phyloP scores from a whole-genome alignment of 164 flowering plant species.

The Santalum album region DNA sequence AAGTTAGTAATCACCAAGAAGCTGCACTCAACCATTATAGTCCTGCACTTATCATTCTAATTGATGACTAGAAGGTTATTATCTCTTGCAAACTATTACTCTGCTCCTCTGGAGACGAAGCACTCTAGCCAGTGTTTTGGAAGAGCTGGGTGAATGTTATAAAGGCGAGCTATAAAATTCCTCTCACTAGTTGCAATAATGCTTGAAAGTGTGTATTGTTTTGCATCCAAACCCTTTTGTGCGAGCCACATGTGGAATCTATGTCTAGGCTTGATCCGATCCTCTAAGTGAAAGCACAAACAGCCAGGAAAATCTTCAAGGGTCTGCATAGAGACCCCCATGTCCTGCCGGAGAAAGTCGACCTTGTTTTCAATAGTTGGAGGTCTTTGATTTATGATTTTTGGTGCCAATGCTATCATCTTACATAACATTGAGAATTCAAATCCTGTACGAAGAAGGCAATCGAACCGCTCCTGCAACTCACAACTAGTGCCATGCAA shows the following conservation, averaged over 20 bases:
- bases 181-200: constrained; percentile 51
- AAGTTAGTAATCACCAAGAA: no score
- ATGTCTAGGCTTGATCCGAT: constrained; percentile 52
- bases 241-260: constrained; percentile 47
- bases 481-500: constrained; percentile 38
- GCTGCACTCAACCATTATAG: no score
- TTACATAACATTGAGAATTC: constrained; percentile 40
- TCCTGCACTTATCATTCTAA: no score
- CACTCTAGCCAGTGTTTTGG: constrained; percentile 47
- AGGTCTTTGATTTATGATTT: constrained; percentile 44
- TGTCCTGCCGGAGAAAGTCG: no score
- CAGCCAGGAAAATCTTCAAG: constrained; percentile 47
- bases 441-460: constrained; percentile 36
- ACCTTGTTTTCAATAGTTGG: constrained; percentile 33
- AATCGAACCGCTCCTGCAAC: constrained; percentile 49
- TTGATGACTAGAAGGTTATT: no score
- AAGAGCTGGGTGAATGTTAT: constrained; percentile 49
- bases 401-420: constrained; percentile 32
- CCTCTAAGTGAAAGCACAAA: constrained; percentile 50
- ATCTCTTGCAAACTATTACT: no score
- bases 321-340: constrained; percentile 32
- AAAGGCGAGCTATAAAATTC: constrained; percentile 33
- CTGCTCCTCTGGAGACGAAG: no score
- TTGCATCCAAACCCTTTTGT: constrained; percentile 29
- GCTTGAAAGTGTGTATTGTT: constrained; percentile 37